Conservation (phyloP, 768 basidiomycete genomes). For the Candolleomyces efflorescens region DNA sequence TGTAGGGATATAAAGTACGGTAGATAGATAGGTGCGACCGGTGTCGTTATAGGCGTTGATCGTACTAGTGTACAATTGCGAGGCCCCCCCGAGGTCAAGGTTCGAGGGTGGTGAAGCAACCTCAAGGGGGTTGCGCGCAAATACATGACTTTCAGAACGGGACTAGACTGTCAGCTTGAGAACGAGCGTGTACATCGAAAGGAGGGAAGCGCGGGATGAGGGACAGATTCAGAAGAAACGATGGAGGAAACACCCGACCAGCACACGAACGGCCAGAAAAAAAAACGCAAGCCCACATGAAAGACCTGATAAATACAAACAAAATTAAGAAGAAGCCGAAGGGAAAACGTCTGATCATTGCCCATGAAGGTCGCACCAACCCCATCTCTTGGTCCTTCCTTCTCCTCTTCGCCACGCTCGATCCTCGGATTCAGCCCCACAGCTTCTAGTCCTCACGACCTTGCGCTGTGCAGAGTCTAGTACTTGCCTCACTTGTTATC, state of each 20-base stretch:
- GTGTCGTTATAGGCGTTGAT: background rate
- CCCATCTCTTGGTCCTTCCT: background rate
- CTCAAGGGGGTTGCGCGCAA: background rate
- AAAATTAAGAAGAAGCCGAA: slow-evolving; percentile 1
- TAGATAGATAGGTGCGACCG: slow-evolving; percentile 11
- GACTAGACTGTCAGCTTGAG: background rate
- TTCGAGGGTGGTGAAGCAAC: slow-evolving; percentile 6
- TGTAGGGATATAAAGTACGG: slow-evolving; percentile 1
- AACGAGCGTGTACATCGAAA: slow-evolving; percentile 2
- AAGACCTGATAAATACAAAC: background rate
- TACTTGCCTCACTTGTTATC: slow-evolving; percentile 51
- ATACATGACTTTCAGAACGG: slow-evolving; percentile 6
- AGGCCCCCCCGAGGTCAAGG: background rate
- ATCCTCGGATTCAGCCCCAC: background rate
- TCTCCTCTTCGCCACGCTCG: background rate
- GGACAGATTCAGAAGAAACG: background rate
- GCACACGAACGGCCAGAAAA: background rate
- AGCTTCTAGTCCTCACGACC: slow-evolving; percentile 2
- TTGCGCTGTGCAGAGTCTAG: background rate
- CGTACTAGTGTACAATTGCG: background rate
- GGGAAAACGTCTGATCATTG: background rate
- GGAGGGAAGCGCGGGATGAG: background rate
- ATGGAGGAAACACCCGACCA: background rate
- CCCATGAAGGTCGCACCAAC: background rate
- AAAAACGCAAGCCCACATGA: slow-evolving; percentile 5